These are phyloP conservation scores for Diversispora epigaea DNA, from an alignment of 192 early-diverging fungal genomes.

Conservation along the genomic window DNA sequence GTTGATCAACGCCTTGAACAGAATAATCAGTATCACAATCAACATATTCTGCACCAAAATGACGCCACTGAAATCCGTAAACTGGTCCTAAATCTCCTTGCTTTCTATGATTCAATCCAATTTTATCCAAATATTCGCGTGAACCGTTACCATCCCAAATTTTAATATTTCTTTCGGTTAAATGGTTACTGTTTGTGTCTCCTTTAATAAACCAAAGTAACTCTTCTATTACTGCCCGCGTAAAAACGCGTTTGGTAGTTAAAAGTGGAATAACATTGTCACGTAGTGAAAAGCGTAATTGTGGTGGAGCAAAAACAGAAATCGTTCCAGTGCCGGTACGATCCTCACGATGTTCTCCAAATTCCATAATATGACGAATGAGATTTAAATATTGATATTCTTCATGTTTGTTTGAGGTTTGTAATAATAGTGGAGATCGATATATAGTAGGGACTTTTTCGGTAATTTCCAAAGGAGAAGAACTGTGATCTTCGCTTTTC, in stretches of 20 bases:
- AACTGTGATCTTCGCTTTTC: too few relatives aligned
- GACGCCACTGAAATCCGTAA: slow-evolving; percentile 99
- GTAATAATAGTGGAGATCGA: neutral
- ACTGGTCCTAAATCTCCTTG: slow-evolving; percentile 93
- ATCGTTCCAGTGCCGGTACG: slow-evolving; percentile 87
- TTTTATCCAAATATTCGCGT: slow-evolving; percentile 82
- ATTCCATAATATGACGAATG: slow-evolving; percentile 65
- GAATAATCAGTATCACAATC: slow-evolving; percentile 84
- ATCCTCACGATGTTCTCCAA: slow-evolving; percentile 77
- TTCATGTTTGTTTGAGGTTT: slow-evolving; percentile 43
- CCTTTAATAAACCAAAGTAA: slow-evolving; percentile 94
- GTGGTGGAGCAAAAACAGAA: slow-evolving; percentile 83
- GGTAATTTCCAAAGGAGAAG: too few relatives aligned
- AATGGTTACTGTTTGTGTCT: slow-evolving; percentile 76
- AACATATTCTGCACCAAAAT: slow-evolving; percentile 93
- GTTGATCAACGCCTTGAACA: slow-evolving; percentile 91
- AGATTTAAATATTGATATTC: slow-evolving; percentile 89
- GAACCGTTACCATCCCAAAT: slow-evolving; percentile 94
- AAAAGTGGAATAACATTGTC: slow-evolving; percentile 81
- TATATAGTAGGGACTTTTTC: neutral
- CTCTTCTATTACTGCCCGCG: slow-evolving; percentile 89
- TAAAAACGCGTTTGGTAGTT: slow-evolving; percentile 94
- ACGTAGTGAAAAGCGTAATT: slow-evolving; percentile 79
- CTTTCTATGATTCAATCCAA: slow-evolving; percentile 70
- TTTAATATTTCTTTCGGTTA: slow-evolving; percentile 72